A percentile compares a stretch with the other conserved stretches of the same genome.
phyloP scores from a whole-genome alignment of 257 asterid genomes.

The Leptodermis oblonga region DNA sequence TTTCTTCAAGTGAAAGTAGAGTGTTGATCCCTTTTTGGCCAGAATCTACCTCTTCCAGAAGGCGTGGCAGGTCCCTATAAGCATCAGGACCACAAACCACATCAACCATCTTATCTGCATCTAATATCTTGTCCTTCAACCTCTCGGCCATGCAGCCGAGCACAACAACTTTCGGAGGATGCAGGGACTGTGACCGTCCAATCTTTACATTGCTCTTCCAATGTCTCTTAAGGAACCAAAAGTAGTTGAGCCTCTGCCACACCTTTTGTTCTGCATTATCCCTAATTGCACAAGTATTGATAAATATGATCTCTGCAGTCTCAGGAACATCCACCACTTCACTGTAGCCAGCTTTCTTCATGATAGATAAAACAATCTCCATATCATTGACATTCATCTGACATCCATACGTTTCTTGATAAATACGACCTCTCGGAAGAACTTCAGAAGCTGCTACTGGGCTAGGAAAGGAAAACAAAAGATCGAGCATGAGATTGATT shows the following conservation, averaged over 20 bases:
- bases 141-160: conserved; percentile 99
- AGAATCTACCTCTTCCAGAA: conserved; percentile 85
- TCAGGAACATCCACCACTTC: conserved; percentile 84
- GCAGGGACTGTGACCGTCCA: conserved; percentile 84
- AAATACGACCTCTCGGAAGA: conserved; percentile 77
- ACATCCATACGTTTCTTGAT: conserved; percentile 97
- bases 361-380: conserved; percentile 94
- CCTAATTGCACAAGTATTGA: conserved; percentile 94
- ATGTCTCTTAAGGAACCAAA: conserved; percentile 92
- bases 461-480: conserved; percentile 40
- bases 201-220: conserved; percentile 90
- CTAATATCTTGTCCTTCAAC: conserved; percentile 91
- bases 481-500: conserved; percentile 4
- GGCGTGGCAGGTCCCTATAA: conserved; percentile 89
- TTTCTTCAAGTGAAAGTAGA: conserved; percentile 93
- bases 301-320: conserved; percentile 90
- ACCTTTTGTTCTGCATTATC: conserved; percentile 97
- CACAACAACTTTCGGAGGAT: conserved; percentile 94
- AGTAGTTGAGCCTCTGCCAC: conserved; percentile 95
- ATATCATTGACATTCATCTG: conserved; percentile 99
- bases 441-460: conserved; percentile 34
- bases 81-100: conserved; percentile 99
- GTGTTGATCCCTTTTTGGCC: conserved; percentile 99
- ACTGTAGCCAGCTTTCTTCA: conserved; percentile 85
- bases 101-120: conserved; percentile 97